Percentiles rank a stretch among this genome's conserved stretches.
phyloP scores from a whole-genome alignment of 345 rosid genomes.

The Gossypium bickii region DNA sequence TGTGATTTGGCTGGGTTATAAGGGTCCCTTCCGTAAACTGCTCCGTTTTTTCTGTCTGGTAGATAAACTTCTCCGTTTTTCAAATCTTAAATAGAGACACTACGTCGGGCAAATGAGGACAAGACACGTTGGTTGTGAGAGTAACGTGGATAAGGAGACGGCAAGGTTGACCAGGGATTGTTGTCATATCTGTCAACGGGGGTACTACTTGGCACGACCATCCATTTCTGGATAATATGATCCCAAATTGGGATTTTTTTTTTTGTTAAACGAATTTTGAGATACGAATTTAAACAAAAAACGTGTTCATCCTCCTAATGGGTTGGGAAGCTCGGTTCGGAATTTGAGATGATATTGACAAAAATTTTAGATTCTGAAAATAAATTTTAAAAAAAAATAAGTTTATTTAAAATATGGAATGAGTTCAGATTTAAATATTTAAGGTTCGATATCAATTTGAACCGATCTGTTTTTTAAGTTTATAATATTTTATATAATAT shows the following conservation, averaged over 20 bases:
- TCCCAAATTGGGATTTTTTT: neutral
- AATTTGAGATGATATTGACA: too few relatives aligned
- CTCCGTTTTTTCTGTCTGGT: neutral
- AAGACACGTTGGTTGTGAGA: neutral
- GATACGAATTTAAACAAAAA: too few relatives aligned
- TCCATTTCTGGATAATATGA: neutral
- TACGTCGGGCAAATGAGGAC: neutral
- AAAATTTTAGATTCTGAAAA: too few relatives aligned
- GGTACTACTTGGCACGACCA: neutral
- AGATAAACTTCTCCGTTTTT: too few relatives aligned
- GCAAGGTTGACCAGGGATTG: neutral
- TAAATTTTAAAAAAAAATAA: accelerated
- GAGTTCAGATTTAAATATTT: accelerated
- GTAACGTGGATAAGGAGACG: neutral
- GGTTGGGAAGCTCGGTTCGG: too few relatives aligned
- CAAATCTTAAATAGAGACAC: neutral
- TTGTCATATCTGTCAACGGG: neutral
- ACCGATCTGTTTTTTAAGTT: accelerated
- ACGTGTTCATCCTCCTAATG: too few relatives aligned
- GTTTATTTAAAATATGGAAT: too few relatives aligned
- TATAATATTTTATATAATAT: too few relatives aligned
- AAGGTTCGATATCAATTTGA: accelerated
- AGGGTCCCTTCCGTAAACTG: neutral
- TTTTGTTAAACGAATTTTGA: too few relatives aligned
- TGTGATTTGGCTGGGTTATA: neutral